Base-by-base conservation (phyloP, 176 grass and related monocot species). In the Carex myosuroides region DNA sequence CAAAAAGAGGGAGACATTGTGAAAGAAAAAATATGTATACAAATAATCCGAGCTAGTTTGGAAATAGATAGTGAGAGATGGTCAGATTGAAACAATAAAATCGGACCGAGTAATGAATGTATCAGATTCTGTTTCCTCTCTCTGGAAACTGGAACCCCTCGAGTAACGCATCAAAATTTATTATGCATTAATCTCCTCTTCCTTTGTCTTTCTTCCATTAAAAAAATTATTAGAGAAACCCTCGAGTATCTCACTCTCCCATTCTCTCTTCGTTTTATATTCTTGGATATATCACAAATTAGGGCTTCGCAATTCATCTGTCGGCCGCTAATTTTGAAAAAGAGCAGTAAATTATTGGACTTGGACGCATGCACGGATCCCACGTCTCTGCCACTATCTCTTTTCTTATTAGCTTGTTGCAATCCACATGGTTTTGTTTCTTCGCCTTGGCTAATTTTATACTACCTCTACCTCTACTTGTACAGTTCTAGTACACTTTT, bases 381-480 rank as follows among this genome's bases (percentile, higher is more conserved):
- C 80, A 83, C 80, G 42, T 83, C 63, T 4, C 39, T 48, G 21
- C 80, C 22, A 83, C 80, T 66, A 54, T 30, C 46, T 66, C 21
- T 68, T 80, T 48, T 83, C 55, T 83, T 67, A 83, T 67, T 67
- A 52, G 13, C 16, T 65, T 67, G 46, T 50, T 68, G 18, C 61
- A 83, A 83, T 83, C 80, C 80, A 64, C 80, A 83, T 83, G 80
- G 60, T 66, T 53, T 54, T 83, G 60, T 83, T 68, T 83, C 80
- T 83, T 83, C 60, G 30, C n/a, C 77, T 39, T 80, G 56, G 17
- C 24, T 62, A 59, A 20, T 22, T 64, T 13, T 46, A 20, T 56
- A 41, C 79, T 61, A 8, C 29, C 29, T 29, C 29, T 29, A 39
- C 55, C 60, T 81, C 80, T 53, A 66, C 60, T 82, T 67, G 14